phyloP scores from a whole-genome alignment of 2,329 filamentous ascomycete genomes.

The Colletotrichum lentis region DNA sequence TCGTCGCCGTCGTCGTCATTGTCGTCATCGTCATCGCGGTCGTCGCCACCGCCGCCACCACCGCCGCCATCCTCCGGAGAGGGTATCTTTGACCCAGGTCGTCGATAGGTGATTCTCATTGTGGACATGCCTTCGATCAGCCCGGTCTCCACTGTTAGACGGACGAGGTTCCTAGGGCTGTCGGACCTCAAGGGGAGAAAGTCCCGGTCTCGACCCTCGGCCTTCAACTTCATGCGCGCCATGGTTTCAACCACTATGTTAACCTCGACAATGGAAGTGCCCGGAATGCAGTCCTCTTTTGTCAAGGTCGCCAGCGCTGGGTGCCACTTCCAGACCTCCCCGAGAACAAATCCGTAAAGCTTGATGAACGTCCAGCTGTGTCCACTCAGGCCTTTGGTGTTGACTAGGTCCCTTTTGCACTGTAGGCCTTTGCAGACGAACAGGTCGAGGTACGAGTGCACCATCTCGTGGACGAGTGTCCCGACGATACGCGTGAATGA shows the following conservation, averaged over 20 bases:
- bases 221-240: neutral
- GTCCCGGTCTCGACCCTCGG: neutral
- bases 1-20: too few species aligned
- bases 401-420: conserved; percentile 1
- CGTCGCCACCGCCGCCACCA: too few species aligned
- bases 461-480: conserved; percentile 36
- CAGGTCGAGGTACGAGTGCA: conserved; percentile 19
- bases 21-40: too few species aligned
- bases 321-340: conserved; percentile 16
- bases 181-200: neutral
- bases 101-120: conserved; percentile 1
- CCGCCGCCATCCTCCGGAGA: neutral
- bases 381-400: conserved; percentile 16
- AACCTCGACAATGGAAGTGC: neutral
- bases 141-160: neutral
- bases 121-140: neutral
- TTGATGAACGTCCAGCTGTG: conserved; percentile 13
- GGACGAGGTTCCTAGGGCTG: neutral
- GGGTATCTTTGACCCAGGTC: neutral
- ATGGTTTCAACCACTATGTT: too few species aligned
- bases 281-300: neutral
- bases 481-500: neutral
- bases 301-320: neutral
- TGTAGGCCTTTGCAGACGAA: conserved; percentile 14
- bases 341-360: neutral